Percentiles rank a stretch among this genome's conserved stretches.
Conservation (phyloP, 108 stramenopile species). For the Tribonema minus region DNA sequence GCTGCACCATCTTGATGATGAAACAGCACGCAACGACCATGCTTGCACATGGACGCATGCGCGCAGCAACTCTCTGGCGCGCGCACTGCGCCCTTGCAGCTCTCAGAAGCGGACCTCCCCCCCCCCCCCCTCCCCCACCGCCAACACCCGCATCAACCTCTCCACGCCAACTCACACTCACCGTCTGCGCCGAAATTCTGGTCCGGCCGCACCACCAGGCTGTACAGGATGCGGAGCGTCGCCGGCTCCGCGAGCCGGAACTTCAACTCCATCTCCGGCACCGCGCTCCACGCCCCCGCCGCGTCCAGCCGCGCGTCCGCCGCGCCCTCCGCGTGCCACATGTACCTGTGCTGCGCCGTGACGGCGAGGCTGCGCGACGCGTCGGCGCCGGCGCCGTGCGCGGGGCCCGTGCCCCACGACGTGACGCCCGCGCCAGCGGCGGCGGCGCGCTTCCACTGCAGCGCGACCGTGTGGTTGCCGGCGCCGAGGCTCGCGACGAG, state of each 20-base stretch:
- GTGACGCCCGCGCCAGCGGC: not conserved
- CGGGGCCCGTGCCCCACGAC: not conserved
- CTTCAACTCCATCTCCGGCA: conserved; percentile 19
- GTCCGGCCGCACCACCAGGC: conserved; percentile 30
- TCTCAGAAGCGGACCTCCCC: too few relatives aligned
- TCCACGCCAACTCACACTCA: too few relatives aligned
- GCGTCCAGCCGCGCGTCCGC: conserved; percentile 30
- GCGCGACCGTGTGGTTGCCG: conserved; percentile 45
- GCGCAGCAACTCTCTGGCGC: too few relatives aligned
- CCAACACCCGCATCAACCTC: too few relatives aligned
- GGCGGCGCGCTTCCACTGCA: conserved; percentile 50
- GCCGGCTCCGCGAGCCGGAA: conserved; percentile 29
- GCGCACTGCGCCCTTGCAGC: too few relatives aligned
- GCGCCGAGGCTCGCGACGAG: conserved; percentile 39
- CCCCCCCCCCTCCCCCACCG: too few relatives aligned
- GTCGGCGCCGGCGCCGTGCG: not conserved
- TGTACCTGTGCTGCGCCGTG: conserved; percentile 43
- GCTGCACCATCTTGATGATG: too few relatives aligned
- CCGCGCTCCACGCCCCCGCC: conserved; percentile 14
- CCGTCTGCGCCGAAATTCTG: conserved; percentile 17
- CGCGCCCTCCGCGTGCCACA: conserved; percentile 32
- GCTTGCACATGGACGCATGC: too few relatives aligned
- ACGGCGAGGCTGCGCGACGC: not conserved
- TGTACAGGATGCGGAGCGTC: conserved; percentile 24
- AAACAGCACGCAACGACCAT: too few relatives aligned